Percentiles rank a stretch among this genome's conserved stretches.
Conservation (phyloP, 139 green algal genomes). For the Chlamydomonas sp. region DNA sequence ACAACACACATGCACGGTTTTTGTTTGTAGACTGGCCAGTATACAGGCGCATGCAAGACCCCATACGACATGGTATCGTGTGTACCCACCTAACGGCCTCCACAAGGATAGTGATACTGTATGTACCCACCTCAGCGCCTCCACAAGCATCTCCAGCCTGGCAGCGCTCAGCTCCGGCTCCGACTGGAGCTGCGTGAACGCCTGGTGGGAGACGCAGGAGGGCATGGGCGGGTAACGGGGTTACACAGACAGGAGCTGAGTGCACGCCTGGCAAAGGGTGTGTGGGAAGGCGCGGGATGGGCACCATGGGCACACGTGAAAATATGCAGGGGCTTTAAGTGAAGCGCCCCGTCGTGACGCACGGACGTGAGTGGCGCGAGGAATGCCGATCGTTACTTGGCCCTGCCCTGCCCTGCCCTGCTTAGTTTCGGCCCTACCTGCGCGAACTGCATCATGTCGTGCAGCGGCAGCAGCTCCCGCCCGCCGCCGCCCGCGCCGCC, state of each 20-base stretch:
- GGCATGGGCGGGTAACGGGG: background rate
- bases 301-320: background rate
- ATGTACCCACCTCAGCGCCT: background rate
- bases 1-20: too few species aligned
- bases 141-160: constrained; percentile 18
- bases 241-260: background rate
- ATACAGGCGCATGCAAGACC: too few species aligned
- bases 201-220: background rate
- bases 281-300: background rate
- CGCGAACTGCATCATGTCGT: constrained; percentile 49
- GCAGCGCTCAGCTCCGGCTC: constrained; percentile 23
- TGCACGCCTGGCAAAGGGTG: background rate
- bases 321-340: too few species aligned
- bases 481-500: background rate
- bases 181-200: constrained; percentile 22
- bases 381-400: constrained; percentile 20
- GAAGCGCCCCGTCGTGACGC: too few species aligned
- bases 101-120: background rate
- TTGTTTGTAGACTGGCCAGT: too few species aligned
- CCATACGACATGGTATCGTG: too few species aligned
- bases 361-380: too few species aligned
- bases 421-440: background rate
- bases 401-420: constrained; percentile 31
- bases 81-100: background rate
- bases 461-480: constrained; percentile 58